Conservation (phyloP, 2,329 filamentous ascomycete species). For the Neonectria punicea region DNA sequence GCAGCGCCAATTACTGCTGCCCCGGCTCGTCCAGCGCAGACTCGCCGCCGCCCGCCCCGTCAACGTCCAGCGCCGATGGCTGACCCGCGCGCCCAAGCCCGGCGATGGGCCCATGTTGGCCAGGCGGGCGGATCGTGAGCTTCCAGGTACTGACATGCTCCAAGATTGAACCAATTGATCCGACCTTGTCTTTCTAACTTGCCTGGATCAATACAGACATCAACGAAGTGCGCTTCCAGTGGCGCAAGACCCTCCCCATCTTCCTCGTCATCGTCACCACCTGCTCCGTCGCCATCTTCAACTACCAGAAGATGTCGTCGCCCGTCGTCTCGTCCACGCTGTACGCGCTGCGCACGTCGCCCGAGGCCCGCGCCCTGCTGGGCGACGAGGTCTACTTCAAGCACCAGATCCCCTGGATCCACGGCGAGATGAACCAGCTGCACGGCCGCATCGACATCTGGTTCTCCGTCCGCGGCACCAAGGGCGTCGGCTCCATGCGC, state of each 20-base stretch:
- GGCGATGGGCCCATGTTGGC: constrained; percentile 74
- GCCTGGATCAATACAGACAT: constrained; percentile 47
- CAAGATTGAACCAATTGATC: constrained; percentile 13
- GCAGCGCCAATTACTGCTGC: constrained; percentile 37
- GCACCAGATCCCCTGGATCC: constrained; percentile 83
- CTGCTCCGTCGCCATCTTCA: constrained; percentile 91
- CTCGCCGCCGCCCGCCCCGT: constrained; percentile 35
- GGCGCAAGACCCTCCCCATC: constrained; percentile 80
- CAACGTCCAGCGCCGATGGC: constrained; percentile 55
- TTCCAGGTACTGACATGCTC: constrained; percentile 62
- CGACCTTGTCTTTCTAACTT: neutral
- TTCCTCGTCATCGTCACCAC: constrained; percentile 78
- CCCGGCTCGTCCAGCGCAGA: constrained; percentile 41
- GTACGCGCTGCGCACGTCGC: constrained; percentile 88
- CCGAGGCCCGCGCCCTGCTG: constrained; percentile 77
- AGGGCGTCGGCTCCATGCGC: constrained; percentile 76
- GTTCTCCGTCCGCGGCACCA: constrained; percentile 87
- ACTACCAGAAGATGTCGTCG: constrained; percentile 96
- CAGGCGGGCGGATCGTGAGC: constrained; percentile 71
- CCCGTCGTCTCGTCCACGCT: constrained; percentile 88
- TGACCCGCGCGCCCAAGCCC: constrained; percentile 65
- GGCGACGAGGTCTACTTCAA: constrained; percentile 90
- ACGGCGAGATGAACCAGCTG: constrained; percentile 90
- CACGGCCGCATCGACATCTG: constrained; percentile 89
- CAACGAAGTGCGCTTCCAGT: constrained; percentile 62